Percentiles rank a stretch among this genome's conserved stretches.
These are phyloP conservation scores for Irpex lacteus DNA, from an alignment of 1,284 basidiomycete species.

Conservation along the genomic window DNA sequence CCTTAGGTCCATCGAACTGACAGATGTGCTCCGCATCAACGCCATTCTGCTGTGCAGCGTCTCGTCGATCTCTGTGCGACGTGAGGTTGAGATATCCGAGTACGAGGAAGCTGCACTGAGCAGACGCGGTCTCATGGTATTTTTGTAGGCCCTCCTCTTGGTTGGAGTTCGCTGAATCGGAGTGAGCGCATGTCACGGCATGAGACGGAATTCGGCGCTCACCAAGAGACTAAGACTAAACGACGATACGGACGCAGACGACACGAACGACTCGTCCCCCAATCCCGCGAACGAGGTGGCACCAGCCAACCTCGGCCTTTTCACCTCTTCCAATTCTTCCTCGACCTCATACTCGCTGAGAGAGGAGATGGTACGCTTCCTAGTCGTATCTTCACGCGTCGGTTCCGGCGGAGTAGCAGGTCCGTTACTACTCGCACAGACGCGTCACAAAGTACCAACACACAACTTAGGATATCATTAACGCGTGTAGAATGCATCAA, in stretches of 20 bases:
- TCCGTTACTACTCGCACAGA: neutral
- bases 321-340: conserved; percentile 2
- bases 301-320: conserved; percentile 6
- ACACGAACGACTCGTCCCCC: neutral
- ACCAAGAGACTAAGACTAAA: neutral
- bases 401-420: neutral
- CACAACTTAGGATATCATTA: neutral
- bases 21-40: conserved; percentile 10
- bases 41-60: conserved; percentile 3
- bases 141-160: neutral
- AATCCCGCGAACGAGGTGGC: conserved; percentile 2
- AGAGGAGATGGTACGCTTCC: conserved; percentile 9
- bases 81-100: conserved; percentile 4
- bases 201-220: neutral
- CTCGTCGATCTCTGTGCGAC: conserved; percentile 4
- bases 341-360: conserved; percentile 1
- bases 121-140: conserved; percentile 3
- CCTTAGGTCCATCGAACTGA: conserved; percentile 4
- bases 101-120: conserved; percentile 10
- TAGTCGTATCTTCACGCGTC: neutral
- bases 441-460: neutral
- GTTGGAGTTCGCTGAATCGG: neutral
- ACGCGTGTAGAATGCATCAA: neutral
- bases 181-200: neutral
- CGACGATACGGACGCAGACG: neutral